Evolutionary conservation across 345 rosid species (phyloP).

Genomic region (Arabidopsis arenosa): DNA sequence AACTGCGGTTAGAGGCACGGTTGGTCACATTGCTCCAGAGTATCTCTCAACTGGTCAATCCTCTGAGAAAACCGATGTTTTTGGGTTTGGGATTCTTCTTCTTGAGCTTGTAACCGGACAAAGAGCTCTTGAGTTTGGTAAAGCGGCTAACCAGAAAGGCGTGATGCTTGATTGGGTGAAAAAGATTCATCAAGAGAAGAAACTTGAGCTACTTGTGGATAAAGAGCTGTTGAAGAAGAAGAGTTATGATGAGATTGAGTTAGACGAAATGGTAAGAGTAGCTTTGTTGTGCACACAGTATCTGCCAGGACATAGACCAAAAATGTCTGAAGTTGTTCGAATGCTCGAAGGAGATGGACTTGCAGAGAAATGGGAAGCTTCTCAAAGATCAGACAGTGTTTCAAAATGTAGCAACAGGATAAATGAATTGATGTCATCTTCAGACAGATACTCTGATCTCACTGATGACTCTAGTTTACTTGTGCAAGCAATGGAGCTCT

Average conservation of each 20-base stretch:
- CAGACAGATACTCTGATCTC: constrained; percentile 93
- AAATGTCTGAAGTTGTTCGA: constrained; percentile 94
- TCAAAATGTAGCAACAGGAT: constrained; percentile 57
- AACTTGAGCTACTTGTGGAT: constrained; percentile 84
- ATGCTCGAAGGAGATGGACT: constrained; percentile 99
- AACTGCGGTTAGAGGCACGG: constrained; percentile 50
- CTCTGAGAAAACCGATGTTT: constrained; percentile 52
- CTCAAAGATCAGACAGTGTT: constrained; percentile 73
- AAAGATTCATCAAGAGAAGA: constrained; percentile 92
- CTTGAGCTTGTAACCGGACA: constrained; percentile 50
- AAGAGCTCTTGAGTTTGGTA: constrained; percentile 50
- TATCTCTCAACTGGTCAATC: constrained; percentile 52
- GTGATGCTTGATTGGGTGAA: constrained; percentile 61
- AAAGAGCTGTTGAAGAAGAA: constrained; percentile 67
- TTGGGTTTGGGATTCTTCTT: constrained; percentile 49
- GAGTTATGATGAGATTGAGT: constrained; percentile 85
- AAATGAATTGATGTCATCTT: constrained; percentile 74
- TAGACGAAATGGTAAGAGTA: constrained; percentile 93
- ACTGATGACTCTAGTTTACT: constrained; percentile 92
- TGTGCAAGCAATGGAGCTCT: constrained; percentile 97
- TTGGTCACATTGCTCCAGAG: constrained; percentile 54
- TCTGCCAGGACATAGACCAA: constrained; percentile 88
- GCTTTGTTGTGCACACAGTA: constrained; percentile 90
- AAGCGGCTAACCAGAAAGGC: constrained; percentile 48
- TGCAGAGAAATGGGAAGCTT: constrained; percentile 98